Conservation (phyloP, 805 yeast species). For the Myxozyma sirexii region DNA sequence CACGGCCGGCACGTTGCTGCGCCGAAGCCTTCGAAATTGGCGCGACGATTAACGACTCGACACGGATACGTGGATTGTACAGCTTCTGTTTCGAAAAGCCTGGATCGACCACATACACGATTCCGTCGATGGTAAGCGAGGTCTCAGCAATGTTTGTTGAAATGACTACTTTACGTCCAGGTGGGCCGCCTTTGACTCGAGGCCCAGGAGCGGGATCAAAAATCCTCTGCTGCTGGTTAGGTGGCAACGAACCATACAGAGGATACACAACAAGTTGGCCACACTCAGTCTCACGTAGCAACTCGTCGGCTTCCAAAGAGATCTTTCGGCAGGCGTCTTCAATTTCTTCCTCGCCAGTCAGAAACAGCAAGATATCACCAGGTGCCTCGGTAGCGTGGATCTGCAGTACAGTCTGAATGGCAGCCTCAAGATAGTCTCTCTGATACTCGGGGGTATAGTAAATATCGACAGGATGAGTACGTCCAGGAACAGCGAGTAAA, state of each 20-base stretch:
- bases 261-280: conserved; percentile 93
- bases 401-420: conserved; percentile 91
- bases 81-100: conserved; percentile 97
- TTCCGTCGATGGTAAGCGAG: conserved; percentile 95
- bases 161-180: conserved; percentile 92
- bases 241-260: conserved; percentile 93
- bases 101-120: conserved; percentile 95
- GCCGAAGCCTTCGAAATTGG: conserved; percentile 98
- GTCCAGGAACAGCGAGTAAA: conserved; percentile 92
- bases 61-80: conserved; percentile 93
- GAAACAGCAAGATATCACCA: conserved; percentile 83
- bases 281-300: conserved; percentile 83
- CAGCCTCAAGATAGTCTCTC: conserved; percentile 91
- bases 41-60: conserved; percentile 88
- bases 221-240: conserved; percentile 89
- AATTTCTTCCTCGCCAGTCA: conserved; percentile 97
- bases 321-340: conserved; percentile 95
- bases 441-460: conserved; percentile 97
- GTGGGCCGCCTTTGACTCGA: conserved; percentile 71
- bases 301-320: conserved; percentile 82
- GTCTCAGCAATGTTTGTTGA: conserved; percentile 98
- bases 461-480: conserved; percentile 96
- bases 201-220: conserved; percentile 88
- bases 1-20: conserved; percentile 99
- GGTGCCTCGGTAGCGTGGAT: conserved; percentile 95